These are phyloP conservation scores for Penicillium psychrofluorescens DNA, from an alignment of 495 filamentous ascomycete species.

Conservation along the genomic window DNA sequence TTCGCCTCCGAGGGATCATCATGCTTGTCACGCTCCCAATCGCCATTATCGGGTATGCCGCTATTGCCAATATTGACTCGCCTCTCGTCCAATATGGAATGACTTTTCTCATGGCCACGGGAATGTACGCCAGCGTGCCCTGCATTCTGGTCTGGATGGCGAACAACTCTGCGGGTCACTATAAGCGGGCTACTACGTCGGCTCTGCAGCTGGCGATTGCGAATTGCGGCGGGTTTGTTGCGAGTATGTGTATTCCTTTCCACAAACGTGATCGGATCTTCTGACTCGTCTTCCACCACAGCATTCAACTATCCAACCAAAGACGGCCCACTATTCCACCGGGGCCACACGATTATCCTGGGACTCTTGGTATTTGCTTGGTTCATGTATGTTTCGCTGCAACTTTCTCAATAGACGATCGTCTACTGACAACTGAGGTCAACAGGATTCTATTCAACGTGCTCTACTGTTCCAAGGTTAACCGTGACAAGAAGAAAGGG, in stretches of 20 bases:
- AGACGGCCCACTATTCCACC: constrained; percentile 39
- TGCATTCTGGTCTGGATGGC: constrained; percentile 50
- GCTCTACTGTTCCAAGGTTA: constrained; percentile 58
- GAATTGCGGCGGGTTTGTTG: constrained; percentile 51
- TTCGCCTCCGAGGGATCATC: constrained; percentile 37
- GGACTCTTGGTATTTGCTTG: constrained; percentile 51
- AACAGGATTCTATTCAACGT: constrained; percentile 55
- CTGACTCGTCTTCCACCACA: constrained; percentile 2
- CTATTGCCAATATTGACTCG: constrained; percentile 36
- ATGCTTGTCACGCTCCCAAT: constrained; percentile 42
- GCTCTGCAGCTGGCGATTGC: constrained; percentile 50
- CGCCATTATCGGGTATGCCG: constrained; percentile 42
- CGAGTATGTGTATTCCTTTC: constrained; percentile 35
- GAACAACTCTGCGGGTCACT: constrained; percentile 54
- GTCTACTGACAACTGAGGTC: not conserved
- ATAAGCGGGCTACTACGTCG: constrained; percentile 51
- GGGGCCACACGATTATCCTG: constrained; percentile 54
- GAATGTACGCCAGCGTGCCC: constrained; percentile 43
- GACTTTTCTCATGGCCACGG: constrained; percentile 46
- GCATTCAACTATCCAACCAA: constrained; percentile 52
- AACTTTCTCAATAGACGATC: not conserved
- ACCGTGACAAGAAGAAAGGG: constrained; percentile 54
- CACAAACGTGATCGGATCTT: not conserved
- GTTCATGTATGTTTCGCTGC: constrained; percentile 49
- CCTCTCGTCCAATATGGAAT: constrained; percentile 44